Evolutionary conservation across 2,329 filamentous ascomycete species (phyloP).

Genomic region (Colletotrichum scovillei): DNA sequence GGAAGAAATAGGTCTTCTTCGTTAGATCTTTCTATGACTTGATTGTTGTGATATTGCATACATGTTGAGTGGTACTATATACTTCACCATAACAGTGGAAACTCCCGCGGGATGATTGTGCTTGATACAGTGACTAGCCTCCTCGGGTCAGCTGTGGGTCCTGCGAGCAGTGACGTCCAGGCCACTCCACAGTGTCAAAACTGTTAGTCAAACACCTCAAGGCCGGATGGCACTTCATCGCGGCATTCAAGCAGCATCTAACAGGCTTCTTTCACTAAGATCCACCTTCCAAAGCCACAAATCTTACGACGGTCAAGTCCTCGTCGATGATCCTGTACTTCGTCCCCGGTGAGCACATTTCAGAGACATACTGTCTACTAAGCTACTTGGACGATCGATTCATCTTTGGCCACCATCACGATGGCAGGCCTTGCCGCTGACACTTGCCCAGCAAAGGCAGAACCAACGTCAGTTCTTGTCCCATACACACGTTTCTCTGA

Average conservation of each 20-base stretch:
- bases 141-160: background rate
- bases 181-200: conserved; percentile 6
- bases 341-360: background rate
- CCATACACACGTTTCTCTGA: background rate
- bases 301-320: background rate
- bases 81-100: background rate
- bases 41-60: background rate
- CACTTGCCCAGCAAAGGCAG: conserved; percentile 46
- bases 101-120: background rate
- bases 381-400: background rate
- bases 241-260: background rate
- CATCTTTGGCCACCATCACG: background rate
- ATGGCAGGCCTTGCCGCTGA: conserved; percentile 38
- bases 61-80: background rate
- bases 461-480: conserved; percentile 30
- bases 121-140: background rate
- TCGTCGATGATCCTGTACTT: background rate
- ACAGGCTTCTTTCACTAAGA: background rate
- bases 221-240: background rate
- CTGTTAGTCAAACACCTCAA: background rate
- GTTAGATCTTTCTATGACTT: background rate
- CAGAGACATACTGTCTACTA: too few species aligned
- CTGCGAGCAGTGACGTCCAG: background rate
- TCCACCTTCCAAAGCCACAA: too few species aligned
- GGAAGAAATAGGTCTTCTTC: background rate